A percentile compares a stretch with the other conserved stretches of the same genome.
These are phyloP conservation scores for Zygoascus bituminiphila DNA, from an alignment of 805 yeast genomes.

Conservation along the genomic window DNA sequence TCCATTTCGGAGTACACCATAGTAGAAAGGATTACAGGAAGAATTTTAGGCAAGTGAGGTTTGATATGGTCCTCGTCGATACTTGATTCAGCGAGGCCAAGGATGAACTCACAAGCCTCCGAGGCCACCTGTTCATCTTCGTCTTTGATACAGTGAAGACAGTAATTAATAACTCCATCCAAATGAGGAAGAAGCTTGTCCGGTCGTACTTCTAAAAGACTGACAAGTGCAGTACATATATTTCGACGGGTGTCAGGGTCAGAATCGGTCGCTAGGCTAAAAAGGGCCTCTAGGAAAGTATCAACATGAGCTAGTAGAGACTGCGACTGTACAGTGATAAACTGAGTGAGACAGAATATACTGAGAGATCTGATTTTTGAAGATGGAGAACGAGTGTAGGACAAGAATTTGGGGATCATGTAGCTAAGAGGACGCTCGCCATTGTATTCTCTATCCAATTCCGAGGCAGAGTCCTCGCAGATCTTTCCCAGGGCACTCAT, in stretches of 20 bases:
- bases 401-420: slow-evolving; percentile 58
- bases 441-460: slow-evolving; percentile 56
- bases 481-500: slow-evolving; percentile 76
- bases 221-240: slow-evolving; percentile 68
- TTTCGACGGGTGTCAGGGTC: slow-evolving; percentile 57
- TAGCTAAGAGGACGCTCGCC: slow-evolving; percentile 61
- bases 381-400: slow-evolving; percentile 34
- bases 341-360: slow-evolving; percentile 66
- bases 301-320: slow-evolving; percentile 58
- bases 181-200: slow-evolving; percentile 74
- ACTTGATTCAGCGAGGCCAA: slow-evolving; percentile 60
- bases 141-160: slow-evolving; percentile 67
- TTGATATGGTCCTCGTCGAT: slow-evolving; percentile 46
- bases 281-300: slow-evolving; percentile 53
- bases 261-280: slow-evolving; percentile 57
- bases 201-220: slow-evolving; percentile 66
- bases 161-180: slow-evolving; percentile 77
- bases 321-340: slow-evolving; percentile 63
- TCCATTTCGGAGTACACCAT: slow-evolving; percentile 89
- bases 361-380: slow-evolving; percentile 52
- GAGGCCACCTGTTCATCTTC: slow-evolving; percentile 67
- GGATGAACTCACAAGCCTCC: slow-evolving; percentile 88
- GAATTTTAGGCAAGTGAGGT: slow-evolving; percentile 50
- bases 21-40: slow-evolving; percentile 70
- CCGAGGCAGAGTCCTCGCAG: slow-evolving; percentile 74